Conservation (phyloP, 441 rosid species). For the Croton laevigatus region DNA sequence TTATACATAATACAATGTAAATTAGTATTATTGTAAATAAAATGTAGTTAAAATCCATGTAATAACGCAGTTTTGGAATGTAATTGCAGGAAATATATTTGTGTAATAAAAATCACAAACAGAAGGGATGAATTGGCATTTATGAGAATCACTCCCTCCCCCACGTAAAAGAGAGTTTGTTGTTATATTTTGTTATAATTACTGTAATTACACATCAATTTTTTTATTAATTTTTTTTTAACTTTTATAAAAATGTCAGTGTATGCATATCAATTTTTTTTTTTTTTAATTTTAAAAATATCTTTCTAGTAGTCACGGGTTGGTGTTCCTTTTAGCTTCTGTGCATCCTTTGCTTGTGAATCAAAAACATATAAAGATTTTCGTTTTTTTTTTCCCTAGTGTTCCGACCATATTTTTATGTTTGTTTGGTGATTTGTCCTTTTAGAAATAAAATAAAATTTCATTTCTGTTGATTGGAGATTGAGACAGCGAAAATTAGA, state of each 20-base stretch:
- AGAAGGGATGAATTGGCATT: constrained; percentile 21
- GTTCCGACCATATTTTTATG: background rate
- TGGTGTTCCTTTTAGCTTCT: constrained; percentile 10
- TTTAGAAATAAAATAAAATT: background rate
- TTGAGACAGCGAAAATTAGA: constrained; percentile 12
- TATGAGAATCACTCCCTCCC: constrained; percentile 17
- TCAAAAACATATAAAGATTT: background rate
- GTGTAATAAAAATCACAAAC: constrained; percentile 25
- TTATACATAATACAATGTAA: too few species aligned
- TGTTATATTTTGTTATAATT: constrained; percentile 43
- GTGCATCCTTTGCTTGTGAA: constrained; percentile 18
- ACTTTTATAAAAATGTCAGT: too few species aligned
- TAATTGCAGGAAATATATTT: constrained; percentile 27
- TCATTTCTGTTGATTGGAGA: constrained; percentile 2
- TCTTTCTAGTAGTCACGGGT: constrained; percentile 14
- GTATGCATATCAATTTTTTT: too few species aligned
- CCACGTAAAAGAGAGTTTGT: constrained; percentile 26
- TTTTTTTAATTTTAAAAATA: background rate
- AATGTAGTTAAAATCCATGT: background rate
- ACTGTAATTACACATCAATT: constrained; percentile 62
- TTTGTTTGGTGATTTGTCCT: background rate
- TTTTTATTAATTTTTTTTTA: constrained; percentile 37
- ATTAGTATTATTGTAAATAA: too few species aligned
- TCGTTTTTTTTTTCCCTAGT: background rate
- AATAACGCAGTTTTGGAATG: background rate